phyloP scores from a whole-genome alignment of 116 monocot species.

The Posidonia oceanica region DNA sequence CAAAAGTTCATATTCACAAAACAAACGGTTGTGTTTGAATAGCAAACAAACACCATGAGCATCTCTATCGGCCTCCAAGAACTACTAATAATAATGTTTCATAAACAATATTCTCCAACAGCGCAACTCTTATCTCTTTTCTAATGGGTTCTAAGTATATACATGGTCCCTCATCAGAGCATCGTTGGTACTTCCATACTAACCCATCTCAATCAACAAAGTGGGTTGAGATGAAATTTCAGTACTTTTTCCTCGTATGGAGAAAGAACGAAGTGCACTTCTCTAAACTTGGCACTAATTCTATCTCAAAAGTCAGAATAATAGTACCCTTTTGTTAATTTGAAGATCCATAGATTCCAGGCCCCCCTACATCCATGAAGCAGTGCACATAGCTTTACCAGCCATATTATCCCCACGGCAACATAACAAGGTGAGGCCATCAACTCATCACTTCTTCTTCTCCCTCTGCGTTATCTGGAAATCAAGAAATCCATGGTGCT shows the following conservation, averaged over 20 bases:
- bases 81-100: too few species aligned
- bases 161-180: neutral
- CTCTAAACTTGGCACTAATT: neutral
- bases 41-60: neutral
- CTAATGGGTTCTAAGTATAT: neutral
- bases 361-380: neutral
- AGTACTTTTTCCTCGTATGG: neutral
- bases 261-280: neutral
- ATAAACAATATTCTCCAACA: neutral
- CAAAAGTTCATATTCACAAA: neutral
- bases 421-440: neutral
- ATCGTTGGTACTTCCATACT: neutral
- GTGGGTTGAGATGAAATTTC: neutral
- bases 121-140: neutral
- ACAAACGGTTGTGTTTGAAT: neutral
- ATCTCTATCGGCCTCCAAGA: too few species aligned
- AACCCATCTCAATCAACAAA: conserved; percentile 1
- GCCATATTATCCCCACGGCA: too few species aligned
- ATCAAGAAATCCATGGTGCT: neutral
- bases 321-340: neutral
- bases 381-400: neutral
- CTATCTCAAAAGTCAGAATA: neutral
- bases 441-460: neutral
- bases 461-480: neutral
- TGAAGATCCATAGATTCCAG: neutral